Conservation (phyloP, 768 basidiomycete genomes). For the Auriscalpium vulgare region DNA sequence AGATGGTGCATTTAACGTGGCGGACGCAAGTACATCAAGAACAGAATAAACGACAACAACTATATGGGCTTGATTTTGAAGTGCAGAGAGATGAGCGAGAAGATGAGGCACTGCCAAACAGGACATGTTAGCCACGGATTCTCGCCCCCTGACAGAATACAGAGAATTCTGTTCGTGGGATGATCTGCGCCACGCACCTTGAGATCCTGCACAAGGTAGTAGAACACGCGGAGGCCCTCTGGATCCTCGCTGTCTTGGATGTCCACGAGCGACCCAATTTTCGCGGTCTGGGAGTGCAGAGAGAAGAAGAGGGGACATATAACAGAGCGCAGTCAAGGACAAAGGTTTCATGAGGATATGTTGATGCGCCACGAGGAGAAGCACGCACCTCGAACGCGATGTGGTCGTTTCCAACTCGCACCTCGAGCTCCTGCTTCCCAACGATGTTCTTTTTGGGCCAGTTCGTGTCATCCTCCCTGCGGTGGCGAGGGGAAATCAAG, state of each 20-base stretch:
- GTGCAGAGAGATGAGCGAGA: conserved; percentile 95
- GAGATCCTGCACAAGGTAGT: conserved; percentile 96
- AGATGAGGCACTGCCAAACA: conserved; percentile 78
- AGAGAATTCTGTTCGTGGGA: background rate
- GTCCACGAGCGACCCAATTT: conserved; percentile 94
- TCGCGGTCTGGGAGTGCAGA: conserved; percentile 68
- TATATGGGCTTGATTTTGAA: conserved; percentile 99
- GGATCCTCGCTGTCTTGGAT: conserved; percentile 97
- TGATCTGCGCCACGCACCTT: conserved; percentile 46
- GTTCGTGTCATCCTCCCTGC: conserved; percentile 93
- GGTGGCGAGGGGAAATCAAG: background rate
- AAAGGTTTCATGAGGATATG: background rate
- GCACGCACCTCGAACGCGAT: conserved; percentile 86
- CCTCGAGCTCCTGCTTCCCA: conserved; percentile 96
- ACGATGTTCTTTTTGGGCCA: conserved; percentile 99
- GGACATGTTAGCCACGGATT: background rate
- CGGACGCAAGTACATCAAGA: background rate
- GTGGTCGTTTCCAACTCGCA: conserved; percentile 88
- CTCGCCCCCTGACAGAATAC: too few relatives aligned
- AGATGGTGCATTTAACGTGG: background rate
- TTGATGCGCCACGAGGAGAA: too few relatives aligned
- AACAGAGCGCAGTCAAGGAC: background rate
- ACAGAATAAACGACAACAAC: conserved; percentile 4
- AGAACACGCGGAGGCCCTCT: conserved; percentile 94
- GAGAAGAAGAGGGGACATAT: background rate